Conservation (phyloP, 805 yeast genomes). For the Yamadazyma paraphyllophila region DNA sequence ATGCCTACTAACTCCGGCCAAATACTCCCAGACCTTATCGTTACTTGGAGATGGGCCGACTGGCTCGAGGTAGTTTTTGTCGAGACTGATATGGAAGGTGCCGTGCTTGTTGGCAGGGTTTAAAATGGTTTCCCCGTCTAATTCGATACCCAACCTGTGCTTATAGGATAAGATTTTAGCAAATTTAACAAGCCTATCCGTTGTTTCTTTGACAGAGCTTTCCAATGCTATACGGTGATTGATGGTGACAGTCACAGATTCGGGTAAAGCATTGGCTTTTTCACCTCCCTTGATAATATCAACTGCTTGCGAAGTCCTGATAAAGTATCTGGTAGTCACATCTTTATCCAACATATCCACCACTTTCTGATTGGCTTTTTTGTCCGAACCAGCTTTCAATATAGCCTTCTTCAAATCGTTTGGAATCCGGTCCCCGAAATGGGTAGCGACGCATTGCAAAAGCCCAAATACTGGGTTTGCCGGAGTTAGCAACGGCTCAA, state of each 20-base stretch:
- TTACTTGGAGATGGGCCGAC: constrained; percentile 47
- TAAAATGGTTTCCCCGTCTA: constrained; percentile 15
- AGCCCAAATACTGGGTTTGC: constrained; percentile 59
- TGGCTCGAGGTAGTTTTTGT: constrained; percentile 31
- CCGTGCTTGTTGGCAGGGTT: constrained; percentile 18
- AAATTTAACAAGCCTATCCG: constrained; percentile 19
- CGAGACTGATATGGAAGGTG: constrained; percentile 16
- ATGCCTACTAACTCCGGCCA: constrained; percentile 63
- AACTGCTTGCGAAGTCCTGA: constrained; percentile 33
- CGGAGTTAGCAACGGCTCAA: constrained; percentile 42
- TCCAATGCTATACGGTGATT: constrained; percentile 39
- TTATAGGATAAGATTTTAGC: constrained; percentile 27
- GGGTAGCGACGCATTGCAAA: constrained; percentile 63
- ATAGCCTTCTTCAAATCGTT: constrained; percentile 25
- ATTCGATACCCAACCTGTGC: constrained; percentile 24
- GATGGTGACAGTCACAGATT: constrained; percentile 25
- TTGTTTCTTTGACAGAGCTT: constrained; percentile 21
- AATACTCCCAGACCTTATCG: constrained; percentile 46
- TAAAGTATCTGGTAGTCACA: constrained; percentile 24
- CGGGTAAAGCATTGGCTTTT: constrained; percentile 41
- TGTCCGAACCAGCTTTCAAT: constrained; percentile 35
- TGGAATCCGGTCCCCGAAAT: constrained; percentile 29
- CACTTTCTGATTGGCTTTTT: constrained; percentile 14
- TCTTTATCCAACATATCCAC: constrained; percentile 14
- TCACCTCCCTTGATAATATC: constrained; percentile 38